Conservation (phyloP, 139 green algal genomes). For the Tetratostichococcus sp. region DNA sequence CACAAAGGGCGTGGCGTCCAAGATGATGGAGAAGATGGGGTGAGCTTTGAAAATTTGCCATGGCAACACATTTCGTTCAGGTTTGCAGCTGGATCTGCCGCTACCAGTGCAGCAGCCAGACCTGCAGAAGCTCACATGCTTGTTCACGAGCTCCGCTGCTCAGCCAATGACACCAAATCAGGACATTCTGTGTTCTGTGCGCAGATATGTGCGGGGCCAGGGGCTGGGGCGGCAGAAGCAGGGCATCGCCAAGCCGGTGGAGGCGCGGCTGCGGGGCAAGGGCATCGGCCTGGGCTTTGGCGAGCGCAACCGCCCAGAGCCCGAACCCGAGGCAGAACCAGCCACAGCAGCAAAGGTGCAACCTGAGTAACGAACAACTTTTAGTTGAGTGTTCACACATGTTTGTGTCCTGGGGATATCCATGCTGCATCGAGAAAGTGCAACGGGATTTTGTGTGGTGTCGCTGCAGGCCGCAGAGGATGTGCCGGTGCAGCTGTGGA, state of each 20-base stretch:
- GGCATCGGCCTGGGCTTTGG: constrained; percentile 92
- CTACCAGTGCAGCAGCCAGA: no score
- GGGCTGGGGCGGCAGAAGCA: constrained; percentile 62
- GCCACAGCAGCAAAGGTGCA: constrained; percentile 14
- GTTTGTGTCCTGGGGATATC: no score
- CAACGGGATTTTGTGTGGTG: no score
- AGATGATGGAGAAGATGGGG: constrained; percentile 95
- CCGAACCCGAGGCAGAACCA: constrained; percentile 24
- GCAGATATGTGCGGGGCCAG: constrained; percentile 6
- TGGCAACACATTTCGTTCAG: no score
- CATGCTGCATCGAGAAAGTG: no score
- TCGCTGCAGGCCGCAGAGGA: constrained; percentile 11
- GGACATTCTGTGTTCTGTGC: no score
- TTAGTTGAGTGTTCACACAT: no score
- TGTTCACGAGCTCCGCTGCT: no score
- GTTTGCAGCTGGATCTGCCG: no score
- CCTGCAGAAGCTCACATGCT: no score
- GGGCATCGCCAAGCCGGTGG: constrained; percentile 84
- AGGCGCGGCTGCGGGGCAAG: constrained; percentile 86
- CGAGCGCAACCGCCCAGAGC: constrained; percentile 36
- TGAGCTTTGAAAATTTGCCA: no score
- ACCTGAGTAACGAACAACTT: neutral
- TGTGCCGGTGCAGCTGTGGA: constrained; percentile 48
- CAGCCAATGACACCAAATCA: no score
- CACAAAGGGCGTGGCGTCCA: constrained; percentile 91